Evolutionary conservation across 352 stramenopile species (phyloP).

Genomic region (Halophytophthora batemanensis): DNA sequence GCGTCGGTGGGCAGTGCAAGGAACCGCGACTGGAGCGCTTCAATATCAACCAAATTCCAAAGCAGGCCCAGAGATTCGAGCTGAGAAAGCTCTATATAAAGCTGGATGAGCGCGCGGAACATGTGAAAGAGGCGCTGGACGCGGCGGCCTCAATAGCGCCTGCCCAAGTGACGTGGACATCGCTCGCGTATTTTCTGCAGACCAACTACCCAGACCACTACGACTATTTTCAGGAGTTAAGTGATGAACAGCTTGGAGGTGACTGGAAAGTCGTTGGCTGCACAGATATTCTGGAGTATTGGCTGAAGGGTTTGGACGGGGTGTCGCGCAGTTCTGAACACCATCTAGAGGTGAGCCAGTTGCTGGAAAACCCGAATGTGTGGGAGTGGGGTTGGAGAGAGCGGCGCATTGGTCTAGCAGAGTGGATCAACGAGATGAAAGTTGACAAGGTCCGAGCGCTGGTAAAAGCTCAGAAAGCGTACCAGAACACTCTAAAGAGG

Average conservation of each 20-base stretch:
- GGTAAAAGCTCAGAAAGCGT: slow-evolving; percentile 26
- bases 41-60: slow-evolving; percentile 31
- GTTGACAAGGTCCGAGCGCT: slow-evolving; percentile 20
- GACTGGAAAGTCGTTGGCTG: slow-evolving; percentile 33
- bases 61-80: slow-evolving; percentile 22
- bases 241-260: slow-evolving; percentile 19
- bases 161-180: slow-evolving; percentile 33
- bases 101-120: slow-evolving; percentile 26
- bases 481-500: slow-evolving; percentile 26
- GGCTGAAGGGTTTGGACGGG: slow-evolving; percentile 29
- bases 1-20: slow-evolving; percentile 76
- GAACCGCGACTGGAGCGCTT: slow-evolving; percentile 36
- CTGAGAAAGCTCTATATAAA: slow-evolving; percentile 28
- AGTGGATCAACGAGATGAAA: slow-evolving; percentile 22
- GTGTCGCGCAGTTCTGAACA: too few species aligned
- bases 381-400: slow-evolving; percentile 30
- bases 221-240: slow-evolving; percentile 27
- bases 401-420: slow-evolving; percentile 17
- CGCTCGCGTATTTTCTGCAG: slow-evolving; percentile 32
- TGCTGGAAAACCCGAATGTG: slow-evolving; percentile 20
- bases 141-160: slow-evolving; percentile 15
- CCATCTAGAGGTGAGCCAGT: too few species aligned
- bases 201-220: slow-evolving; percentile 24
- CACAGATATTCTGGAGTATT: slow-evolving; percentile 36
- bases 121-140: slow-evolving; percentile 12